Percentiles rank a stretch among this genome's conserved stretches.
Evolutionary conservation across 2,329 filamentous ascomycete genomes (phyloP).

Genomic region (Pseudogymnoascus sp.): DNA sequence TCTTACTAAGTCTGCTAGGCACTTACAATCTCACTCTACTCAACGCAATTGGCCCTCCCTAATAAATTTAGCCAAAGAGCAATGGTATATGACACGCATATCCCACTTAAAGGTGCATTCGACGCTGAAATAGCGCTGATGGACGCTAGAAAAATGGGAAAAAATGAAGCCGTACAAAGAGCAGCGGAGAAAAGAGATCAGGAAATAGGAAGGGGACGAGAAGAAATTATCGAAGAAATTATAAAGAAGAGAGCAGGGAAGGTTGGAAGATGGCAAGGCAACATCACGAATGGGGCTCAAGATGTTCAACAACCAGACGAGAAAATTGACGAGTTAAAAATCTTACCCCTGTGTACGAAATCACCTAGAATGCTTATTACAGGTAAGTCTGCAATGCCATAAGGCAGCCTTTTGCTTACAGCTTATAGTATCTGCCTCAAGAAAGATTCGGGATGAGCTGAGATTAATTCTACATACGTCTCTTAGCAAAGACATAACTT

Average conservation of each 20-base stretch:
- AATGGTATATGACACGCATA: slow-evolving; percentile 13
- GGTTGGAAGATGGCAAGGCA: slow-evolving; percentile 14
- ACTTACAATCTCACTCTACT: slow-evolving; percentile 17
- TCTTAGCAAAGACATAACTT: slow-evolving; percentile 17
- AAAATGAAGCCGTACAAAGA: slow-evolving; percentile 11
- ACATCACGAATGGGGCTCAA: slow-evolving; percentile 11
- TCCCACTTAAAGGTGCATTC: slow-evolving; percentile 12
- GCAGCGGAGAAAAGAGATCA: slow-evolving; percentile 11
- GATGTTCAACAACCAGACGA: slow-evolving; percentile 9
- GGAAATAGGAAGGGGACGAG: slow-evolving; percentile 16
- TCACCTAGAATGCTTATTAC: slow-evolving; percentile 18
- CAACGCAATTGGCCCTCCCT: neutral
- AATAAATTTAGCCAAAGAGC: slow-evolving; percentile 13
- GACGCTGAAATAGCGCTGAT: slow-evolving; percentile 12
- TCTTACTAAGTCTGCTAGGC: slow-evolving; percentile 15
- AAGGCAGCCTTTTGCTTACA: slow-evolving; percentile 12
- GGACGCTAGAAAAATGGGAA: slow-evolving; percentile 12
- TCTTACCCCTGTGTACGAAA: slow-evolving; percentile 15
- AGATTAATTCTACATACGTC: slow-evolving; percentile 14
- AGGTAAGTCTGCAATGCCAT: slow-evolving; percentile 13
- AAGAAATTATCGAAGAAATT: slow-evolving; percentile 11
- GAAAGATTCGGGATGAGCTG: slow-evolving; percentile 17
- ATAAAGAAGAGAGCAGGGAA: slow-evolving; percentile 6
- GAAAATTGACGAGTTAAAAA: slow-evolving; percentile 9
- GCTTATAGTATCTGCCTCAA: slow-evolving; percentile 15